Conservation (phyloP, 352 stramenopile species). For the Phytophthora litchii region DNA sequence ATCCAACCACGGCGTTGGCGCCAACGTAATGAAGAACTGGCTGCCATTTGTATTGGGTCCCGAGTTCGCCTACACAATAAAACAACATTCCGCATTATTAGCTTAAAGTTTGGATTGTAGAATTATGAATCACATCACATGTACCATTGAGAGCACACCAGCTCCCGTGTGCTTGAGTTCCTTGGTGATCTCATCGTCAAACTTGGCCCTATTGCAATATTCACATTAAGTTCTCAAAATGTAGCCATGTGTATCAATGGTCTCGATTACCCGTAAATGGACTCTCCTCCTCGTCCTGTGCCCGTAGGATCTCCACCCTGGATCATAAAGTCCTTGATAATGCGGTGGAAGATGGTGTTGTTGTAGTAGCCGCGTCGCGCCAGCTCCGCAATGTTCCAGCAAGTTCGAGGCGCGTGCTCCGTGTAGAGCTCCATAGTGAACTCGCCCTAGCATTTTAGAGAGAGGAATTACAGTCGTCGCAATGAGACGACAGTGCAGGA, state of each 20-base stretch:
- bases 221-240: slow-evolving; percentile 5
- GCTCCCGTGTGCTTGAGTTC: slow-evolving; percentile 95
- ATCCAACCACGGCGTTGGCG: slow-evolving; percentile 93
- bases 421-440: slow-evolving; percentile 95
- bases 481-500: neutral
- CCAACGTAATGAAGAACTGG: slow-evolving; percentile 95
- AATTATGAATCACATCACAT: too few relatives aligned
- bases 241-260: slow-evolving; percentile 6
- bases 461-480: neutral
- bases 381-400: slow-evolving; percentile 94
- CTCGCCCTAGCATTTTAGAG: slow-evolving; percentile 51
- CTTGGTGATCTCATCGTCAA: slow-evolving; percentile 94
- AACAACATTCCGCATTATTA: slow-evolving; percentile 2
- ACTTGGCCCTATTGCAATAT: slow-evolving; percentile 74
- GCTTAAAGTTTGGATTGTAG: neutral
- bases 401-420: slow-evolving; percentile 92
- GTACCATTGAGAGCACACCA: slow-evolving; percentile 90
- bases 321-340: slow-evolving; percentile 98
- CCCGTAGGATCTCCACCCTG: slow-evolving; percentile 95
- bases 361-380: slow-evolving; percentile 95
- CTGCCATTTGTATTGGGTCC: slow-evolving; percentile 93
- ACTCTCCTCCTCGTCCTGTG: slow-evolving; percentile 92
- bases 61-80: slow-evolving; percentile 76
- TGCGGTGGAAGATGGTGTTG: slow-evolving; percentile 95
- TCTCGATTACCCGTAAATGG: slow-evolving; percentile 84